Percentiles rank a stretch among this genome's conserved stretches.
Evolutionary conservation across 2,329 filamentous ascomycete genomes (phyloP).

Genomic region (Cladosporium cucumerinum): DNA sequence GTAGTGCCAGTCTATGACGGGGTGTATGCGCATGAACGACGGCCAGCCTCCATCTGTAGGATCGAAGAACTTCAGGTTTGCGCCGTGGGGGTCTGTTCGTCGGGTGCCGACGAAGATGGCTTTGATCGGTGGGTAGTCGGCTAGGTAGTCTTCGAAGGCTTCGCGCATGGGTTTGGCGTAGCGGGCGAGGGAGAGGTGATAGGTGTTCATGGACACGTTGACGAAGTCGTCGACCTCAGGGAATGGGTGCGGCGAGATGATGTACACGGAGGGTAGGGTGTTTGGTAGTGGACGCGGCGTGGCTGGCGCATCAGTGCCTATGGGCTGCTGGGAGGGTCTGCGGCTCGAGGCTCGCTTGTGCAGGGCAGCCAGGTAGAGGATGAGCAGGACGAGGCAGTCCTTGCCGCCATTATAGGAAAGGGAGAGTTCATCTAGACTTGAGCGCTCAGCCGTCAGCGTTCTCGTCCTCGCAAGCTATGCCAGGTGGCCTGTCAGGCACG

Average conservation of each 20-base stretch:
- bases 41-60: constrained; percentile 89
- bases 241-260: constrained; percentile 81
- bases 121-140: constrained; percentile 60
- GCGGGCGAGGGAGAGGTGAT: constrained; percentile 71
- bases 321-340: constrained; percentile 27
- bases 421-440: constrained; percentile 71
- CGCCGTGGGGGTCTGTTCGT: constrained; percentile 87
- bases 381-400: constrained; percentile 88
- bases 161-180: constrained; percentile 77
- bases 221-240: constrained; percentile 84
- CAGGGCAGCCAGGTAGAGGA: constrained; percentile 73
- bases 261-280: constrained; percentile 80
- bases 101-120: constrained; percentile 86
- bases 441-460: constrained; percentile 7
- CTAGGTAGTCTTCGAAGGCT: constrained; percentile 74
- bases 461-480: neutral
- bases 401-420: constrained; percentile 98
- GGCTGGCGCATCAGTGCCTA: constrained; percentile 24
- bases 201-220: constrained; percentile 58
- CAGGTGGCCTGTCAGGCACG: constrained; percentile 1
- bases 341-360: constrained; percentile 36
- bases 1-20: constrained; percentile 97
- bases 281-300: constrained; percentile 35
- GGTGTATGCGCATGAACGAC: constrained; percentile 85
- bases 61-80: constrained; percentile 75